Evolutionary conservation across 2,329 filamentous ascomycete species (phyloP).

Genomic region (Pseudogymnoascus sp.): DNA sequence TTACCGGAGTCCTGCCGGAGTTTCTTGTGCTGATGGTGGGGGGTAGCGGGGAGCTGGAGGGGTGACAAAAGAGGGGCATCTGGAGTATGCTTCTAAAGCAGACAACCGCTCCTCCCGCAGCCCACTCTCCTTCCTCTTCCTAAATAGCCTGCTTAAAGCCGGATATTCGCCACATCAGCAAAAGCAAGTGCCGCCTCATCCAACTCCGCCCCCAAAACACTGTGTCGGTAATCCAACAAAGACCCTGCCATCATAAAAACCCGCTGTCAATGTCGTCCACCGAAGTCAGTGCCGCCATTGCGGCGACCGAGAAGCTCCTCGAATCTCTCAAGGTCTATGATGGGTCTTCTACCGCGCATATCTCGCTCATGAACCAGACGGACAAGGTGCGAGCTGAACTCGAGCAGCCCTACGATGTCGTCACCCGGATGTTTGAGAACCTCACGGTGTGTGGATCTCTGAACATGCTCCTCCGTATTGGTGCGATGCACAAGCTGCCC

Average conservation of each 20-base stretch:
- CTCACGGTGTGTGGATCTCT: slow-evolving; percentile 21
- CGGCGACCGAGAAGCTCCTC: slow-evolving; percentile 18
- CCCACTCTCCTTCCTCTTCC: neutral
- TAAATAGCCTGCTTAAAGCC: neutral
- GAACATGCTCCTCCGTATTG: slow-evolving; percentile 21
- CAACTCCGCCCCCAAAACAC: neutral
- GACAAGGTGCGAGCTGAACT: slow-evolving; percentile 18
- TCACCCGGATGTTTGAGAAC: slow-evolving; percentile 22
- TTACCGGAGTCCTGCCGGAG: too few relatives aligned
- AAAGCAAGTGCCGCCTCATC: neutral
- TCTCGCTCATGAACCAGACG: slow-evolving; percentile 18
- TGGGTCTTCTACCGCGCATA: slow-evolving; percentile 17
- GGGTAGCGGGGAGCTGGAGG: neutral
- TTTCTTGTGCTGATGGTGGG: neutral
- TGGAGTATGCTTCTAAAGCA: neutral
- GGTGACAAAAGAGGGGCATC: neutral
- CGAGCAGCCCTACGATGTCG: slow-evolving; percentile 20
- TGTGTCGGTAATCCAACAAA: slow-evolving; percentile 4
- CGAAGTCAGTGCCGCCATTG: slow-evolving; percentile 14
- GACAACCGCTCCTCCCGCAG: neutral
- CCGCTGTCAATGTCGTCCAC: neutral
- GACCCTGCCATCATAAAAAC: neutral
- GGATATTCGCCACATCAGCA: neutral
- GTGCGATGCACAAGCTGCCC: slow-evolving; percentile 21
- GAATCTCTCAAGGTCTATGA: slow-evolving; percentile 20